Conservation (phyloP, 805 yeast genomes). For the Schwanniomyces vanrijiae region DNA sequence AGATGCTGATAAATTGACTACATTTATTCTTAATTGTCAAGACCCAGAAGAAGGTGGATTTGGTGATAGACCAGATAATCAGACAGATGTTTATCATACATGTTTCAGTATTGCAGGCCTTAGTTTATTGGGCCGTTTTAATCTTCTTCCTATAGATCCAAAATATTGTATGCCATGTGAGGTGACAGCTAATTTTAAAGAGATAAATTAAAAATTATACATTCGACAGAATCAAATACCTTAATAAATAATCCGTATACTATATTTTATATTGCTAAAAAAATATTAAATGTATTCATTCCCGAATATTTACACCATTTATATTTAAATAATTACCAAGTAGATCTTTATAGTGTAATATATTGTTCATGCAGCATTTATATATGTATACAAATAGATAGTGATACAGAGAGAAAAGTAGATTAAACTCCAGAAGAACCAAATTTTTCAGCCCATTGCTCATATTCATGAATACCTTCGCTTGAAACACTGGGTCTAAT, state of each 20-base stretch:
- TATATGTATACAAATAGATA: neutral
- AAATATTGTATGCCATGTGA: constrained; percentile 78
- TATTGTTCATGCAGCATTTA: neutral
- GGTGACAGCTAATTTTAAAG: constrained; percentile 32
- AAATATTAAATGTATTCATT: too few relatives aligned
- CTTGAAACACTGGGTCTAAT: constrained; percentile 86
- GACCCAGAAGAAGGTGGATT: constrained; percentile 83
- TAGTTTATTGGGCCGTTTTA: constrained; percentile 62
- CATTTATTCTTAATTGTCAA: constrained; percentile 75
- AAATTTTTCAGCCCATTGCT: constrained; percentile 82
- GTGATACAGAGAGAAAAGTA: neutral
- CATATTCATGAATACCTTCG: constrained; percentile 78
- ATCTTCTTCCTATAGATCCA: constrained; percentile 73
- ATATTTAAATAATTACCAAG: neutral
- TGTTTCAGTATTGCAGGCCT: constrained; percentile 87
- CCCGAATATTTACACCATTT: neutral
- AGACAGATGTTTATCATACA: constrained; percentile 92
- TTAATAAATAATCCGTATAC: too few relatives aligned
- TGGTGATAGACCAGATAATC: constrained; percentile 88
- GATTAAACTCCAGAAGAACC: constrained; percentile 83
- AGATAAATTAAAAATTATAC: neutral
- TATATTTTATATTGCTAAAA: too few relatives aligned
- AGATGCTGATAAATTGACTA: constrained; percentile 57
- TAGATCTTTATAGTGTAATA: neutral
- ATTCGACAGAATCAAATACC: neutral